Conservation (phyloP, 140 eudicot species). For the Cichorium intybus region DNA sequence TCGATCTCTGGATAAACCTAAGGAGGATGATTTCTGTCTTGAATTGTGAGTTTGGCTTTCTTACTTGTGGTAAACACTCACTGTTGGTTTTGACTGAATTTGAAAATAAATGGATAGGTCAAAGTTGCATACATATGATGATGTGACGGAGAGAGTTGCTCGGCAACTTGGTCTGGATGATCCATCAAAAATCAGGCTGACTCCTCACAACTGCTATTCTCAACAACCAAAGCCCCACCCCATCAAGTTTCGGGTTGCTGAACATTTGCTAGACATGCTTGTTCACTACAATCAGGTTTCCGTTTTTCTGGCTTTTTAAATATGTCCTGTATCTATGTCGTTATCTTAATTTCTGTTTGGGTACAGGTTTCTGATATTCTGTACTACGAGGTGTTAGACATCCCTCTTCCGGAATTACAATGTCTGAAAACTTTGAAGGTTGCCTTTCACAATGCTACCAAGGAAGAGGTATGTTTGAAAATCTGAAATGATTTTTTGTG, state of each 20-base stretch:
- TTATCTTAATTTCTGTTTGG: slow-evolving; percentile 6
- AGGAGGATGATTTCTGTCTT: slow-evolving; percentile 61
- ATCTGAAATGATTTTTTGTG: neutral
- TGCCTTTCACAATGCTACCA: slow-evolving; percentile 54
- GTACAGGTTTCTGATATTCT: slow-evolving; percentile 60
- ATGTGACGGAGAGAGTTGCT: slow-evolving; percentile 63
- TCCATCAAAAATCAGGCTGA: slow-evolving; percentile 70
- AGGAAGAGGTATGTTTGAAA: slow-evolving; percentile 47
- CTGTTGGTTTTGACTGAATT: too few relatives aligned
- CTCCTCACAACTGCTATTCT: slow-evolving; percentile 72
- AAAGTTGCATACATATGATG: slow-evolving; percentile 62
- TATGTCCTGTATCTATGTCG: neutral
- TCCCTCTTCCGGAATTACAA: slow-evolving; percentile 68
- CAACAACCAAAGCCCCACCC: slow-evolving; percentile 77
- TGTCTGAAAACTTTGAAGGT: slow-evolving; percentile 63
- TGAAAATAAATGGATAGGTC: slow-evolving; percentile 48
- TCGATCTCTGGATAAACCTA: slow-evolving; percentile 56
- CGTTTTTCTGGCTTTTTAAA: neutral
- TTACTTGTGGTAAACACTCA: too few relatives aligned
- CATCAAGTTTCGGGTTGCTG: slow-evolving; percentile 55
- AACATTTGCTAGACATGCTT: slow-evolving; percentile 60
- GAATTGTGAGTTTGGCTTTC: slow-evolving; percentile 45
- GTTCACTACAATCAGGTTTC: slow-evolving; percentile 65
- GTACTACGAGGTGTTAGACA: slow-evolving; percentile 65
- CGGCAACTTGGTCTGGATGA: slow-evolving; percentile 50